phyloP scores from a whole-genome alignment of 192 early-diverging fungal species.

The Phycomyces nitens region DNA sequence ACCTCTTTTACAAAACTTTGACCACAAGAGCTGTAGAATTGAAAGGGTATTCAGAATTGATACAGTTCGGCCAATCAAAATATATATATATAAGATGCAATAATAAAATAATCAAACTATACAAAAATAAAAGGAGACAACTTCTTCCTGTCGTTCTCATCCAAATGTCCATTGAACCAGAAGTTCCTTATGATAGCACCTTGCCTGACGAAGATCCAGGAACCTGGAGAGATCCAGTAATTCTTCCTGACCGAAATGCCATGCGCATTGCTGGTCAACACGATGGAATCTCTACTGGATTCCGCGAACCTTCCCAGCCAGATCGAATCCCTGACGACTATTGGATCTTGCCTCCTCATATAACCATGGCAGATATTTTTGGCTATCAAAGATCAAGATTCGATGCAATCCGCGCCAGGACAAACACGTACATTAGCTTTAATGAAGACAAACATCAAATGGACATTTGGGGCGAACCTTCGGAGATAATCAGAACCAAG shows the following conservation, averaged over 20 bases:
- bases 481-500: constrained; percentile 21
- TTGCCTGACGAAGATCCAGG: constrained; percentile 1
- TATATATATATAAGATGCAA: too few relatives aligned
- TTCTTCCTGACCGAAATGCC: not conserved
- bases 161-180: constrained; percentile 12
- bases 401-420: constrained; percentile 23
- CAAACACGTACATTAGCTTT: constrained; percentile 25
- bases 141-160: too few relatives aligned
- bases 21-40: too few relatives aligned
- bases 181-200: constrained; percentile 19
- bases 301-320: not conserved
- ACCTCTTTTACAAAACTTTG: too few relatives aligned
- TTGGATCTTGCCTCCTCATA: constrained; percentile 30
- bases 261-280: not conserved
- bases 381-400: constrained; percentile 18
- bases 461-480: constrained; percentile 36
- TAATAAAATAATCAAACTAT: too few relatives aligned
- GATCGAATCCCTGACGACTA: constrained; percentile 31
- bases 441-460: constrained; percentile 35
- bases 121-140: too few relatives aligned
- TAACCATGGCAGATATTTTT: constrained; percentile 15
- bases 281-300: not conserved
- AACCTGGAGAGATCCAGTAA: constrained; percentile 13
- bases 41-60: too few relatives aligned
- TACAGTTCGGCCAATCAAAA: too few relatives aligned